Evolutionary conservation across 2,329 filamentous ascomycete genomes (phyloP).

Genomic region (Bipolaris oryzae): DNA sequence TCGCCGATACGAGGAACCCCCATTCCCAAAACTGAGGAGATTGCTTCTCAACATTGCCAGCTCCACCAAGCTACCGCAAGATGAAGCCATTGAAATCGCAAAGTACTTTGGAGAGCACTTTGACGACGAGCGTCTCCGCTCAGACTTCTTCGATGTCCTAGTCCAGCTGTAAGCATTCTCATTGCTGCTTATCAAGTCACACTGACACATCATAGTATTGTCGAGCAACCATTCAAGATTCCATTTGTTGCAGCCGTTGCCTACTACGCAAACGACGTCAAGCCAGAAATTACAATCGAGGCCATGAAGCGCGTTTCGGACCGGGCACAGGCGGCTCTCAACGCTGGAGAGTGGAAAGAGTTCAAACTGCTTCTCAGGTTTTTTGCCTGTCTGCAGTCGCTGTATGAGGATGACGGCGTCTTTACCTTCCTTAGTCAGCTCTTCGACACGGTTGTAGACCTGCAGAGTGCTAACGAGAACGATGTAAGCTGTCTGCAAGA

Average conservation of each 20-base stretch:
- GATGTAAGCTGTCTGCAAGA: constrained; percentile 68
- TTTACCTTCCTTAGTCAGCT: constrained; percentile 86
- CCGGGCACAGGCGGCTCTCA: constrained; percentile 70
- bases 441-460: constrained; percentile 87
- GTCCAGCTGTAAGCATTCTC: constrained; percentile 68
- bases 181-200: background rate
- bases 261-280: constrained; percentile 77
- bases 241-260: constrained; percentile 88
- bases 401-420: constrained; percentile 82
- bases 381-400: constrained; percentile 80
- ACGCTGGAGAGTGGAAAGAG: constrained; percentile 80
- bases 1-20: constrained; percentile 45
- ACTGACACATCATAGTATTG: constrained; percentile 54
- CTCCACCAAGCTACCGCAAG: constrained; percentile 44
- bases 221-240: constrained; percentile 97
- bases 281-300: constrained; percentile 74
- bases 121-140: constrained; percentile 76
- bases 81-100: constrained; percentile 47
- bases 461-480: constrained; percentile 91
- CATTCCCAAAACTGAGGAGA: constrained; percentile 43
- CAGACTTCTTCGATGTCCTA: constrained; percentile 73
- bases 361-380: constrained; percentile 92
- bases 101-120: constrained; percentile 78
- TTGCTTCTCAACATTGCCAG: constrained; percentile 48
- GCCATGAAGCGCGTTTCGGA: constrained; percentile 68